Evolutionary conservation across 768 basidiomycete species (phyloP).

Genomic region (Russula compacta): DNA sequence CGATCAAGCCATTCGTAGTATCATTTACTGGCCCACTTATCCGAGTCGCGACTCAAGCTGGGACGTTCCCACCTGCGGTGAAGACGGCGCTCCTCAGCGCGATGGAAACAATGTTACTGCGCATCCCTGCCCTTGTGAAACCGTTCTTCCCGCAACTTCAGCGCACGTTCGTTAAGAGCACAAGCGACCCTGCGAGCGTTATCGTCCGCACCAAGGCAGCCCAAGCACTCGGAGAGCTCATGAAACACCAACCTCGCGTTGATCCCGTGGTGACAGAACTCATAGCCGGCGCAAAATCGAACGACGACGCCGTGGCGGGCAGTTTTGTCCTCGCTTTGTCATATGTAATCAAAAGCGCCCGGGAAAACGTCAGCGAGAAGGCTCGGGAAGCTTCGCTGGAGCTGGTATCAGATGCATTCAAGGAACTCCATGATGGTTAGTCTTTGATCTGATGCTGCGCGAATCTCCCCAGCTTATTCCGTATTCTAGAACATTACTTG

Average conservation of each 20-base stretch:
- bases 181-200: slow-evolving; percentile 67
- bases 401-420: slow-evolving; percentile 70
- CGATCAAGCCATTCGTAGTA: slow-evolving; percentile 93
- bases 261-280: slow-evolving; percentile 94
- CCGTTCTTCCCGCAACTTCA: slow-evolving; percentile 99
- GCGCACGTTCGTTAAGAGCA: slow-evolving; percentile 91
- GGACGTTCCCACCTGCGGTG: slow-evolving; percentile 85
- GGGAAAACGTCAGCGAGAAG: slow-evolving; percentile 67
- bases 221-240: slow-evolving; percentile 77
- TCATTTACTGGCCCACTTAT: slow-evolving; percentile 94
- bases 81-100: slow-evolving; percentile 87
- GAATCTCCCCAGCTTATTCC: neutral
- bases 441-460: neutral
- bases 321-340: slow-evolving; percentile 73
- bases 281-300: slow-evolving; percentile 46
- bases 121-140: slow-evolving; percentile 83
- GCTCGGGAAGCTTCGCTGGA: slow-evolving; percentile 66
- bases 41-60: slow-evolving; percentile 84
- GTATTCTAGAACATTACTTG: slow-evolving; percentile 52
- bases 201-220: slow-evolving; percentile 78
- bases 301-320: slow-evolving; percentile 61
- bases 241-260: slow-evolving; percentile 83
- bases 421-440: slow-evolving; percentile 58
- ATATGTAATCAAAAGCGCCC: slow-evolving; percentile 60
- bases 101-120: slow-evolving; percentile 73